Percentiles rank a stretch among this genome's conserved stretches.
Evolutionary conservation across 192 early-diverging fungal species (phyloP).

Genomic region (Backusella westeae): DNA sequence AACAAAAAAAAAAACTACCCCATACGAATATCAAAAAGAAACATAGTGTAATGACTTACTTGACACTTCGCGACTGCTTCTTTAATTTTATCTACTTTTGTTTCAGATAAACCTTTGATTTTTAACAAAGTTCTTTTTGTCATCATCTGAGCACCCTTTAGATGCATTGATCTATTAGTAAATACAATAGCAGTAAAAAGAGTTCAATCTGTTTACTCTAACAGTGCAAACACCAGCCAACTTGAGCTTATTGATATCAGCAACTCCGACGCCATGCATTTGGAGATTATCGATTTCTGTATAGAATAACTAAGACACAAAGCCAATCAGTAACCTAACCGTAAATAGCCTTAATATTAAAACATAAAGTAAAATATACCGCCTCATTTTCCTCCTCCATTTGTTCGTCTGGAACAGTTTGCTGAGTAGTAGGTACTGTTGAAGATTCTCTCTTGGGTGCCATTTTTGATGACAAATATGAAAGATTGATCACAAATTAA

Average conservation of each 20-base stretch:
- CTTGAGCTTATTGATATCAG: constrained; percentile 83
- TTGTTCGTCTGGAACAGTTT: background rate
- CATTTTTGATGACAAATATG: constrained; percentile 5
- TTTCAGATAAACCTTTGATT: constrained; percentile 82
- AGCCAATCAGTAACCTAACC: constrained; percentile 4
- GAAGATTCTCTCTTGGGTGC: background rate
- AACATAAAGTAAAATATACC: background rate
- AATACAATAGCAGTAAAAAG: background rate
- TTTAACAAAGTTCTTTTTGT: constrained; percentile 60
- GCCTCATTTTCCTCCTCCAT: background rate
- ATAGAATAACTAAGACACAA: constrained; percentile 33
- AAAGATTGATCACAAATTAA: background rate
- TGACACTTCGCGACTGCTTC: constrained; percentile 70
- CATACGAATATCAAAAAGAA: no score
- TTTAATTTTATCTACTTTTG: constrained; percentile 86
- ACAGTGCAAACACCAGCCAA: constrained; percentile 73
- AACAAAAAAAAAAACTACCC: background rate
- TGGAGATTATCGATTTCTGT: constrained; percentile 53
- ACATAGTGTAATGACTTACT: constrained; percentile 6
- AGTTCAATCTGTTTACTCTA: constrained; percentile 38
- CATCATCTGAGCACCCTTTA: constrained; percentile 73
- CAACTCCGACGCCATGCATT: constrained; percentile 64
- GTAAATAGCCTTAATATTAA: background rate
- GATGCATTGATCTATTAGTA: background rate
- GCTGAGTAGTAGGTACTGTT: background rate